These are phyloP conservation scores for Pezicula neosporulosa DNA, from an alignment of 2,329 filamentous ascomycete species.

Conservation along the genomic window DNA sequence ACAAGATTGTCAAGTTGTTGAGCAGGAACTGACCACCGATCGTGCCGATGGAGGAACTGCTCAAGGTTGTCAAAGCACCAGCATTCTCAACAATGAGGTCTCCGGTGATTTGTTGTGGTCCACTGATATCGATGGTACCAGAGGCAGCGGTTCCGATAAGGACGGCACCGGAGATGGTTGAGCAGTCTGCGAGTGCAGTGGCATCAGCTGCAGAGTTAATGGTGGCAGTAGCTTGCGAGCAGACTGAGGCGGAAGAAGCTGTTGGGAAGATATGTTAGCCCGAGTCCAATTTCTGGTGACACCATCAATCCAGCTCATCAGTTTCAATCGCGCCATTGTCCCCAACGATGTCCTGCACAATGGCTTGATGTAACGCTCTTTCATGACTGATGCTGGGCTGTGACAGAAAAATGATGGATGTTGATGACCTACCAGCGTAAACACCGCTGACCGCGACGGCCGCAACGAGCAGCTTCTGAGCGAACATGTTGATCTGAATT, in stretches of 20 bases:
- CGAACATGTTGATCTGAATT: conserved; percentile 21
- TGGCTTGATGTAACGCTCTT: not conserved
- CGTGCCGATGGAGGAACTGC: conserved; percentile 54
- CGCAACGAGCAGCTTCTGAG: conserved; percentile 18
- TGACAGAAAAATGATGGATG: not conserved
- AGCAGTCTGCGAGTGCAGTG: conserved; percentile 20
- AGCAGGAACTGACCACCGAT: conserved; percentile 72
- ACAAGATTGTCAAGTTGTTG: conserved; percentile 64
- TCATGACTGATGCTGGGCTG: not conserved
- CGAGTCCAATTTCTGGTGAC: not conserved
- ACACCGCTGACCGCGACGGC: conserved; percentile 17
- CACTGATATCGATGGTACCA: conserved; percentile 52
- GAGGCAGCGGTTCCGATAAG: conserved; percentile 27
- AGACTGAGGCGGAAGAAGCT: conserved; percentile 12
- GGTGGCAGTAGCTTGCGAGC: conserved; percentile 26
- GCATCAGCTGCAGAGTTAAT: conserved; percentile 27
- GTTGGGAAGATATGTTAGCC: not conserved
- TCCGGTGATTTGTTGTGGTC: conserved; percentile 53
- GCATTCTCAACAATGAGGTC: conserved; percentile 56
- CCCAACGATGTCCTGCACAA: not conserved
- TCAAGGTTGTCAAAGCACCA: conserved; percentile 61
- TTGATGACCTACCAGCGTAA: conserved; percentile 21
- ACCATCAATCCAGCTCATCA: not conserved
- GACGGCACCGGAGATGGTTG: conserved; percentile 27
- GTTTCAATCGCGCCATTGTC: not conserved